Conservation (phyloP, 768 basidiomycete genomes). For the Rhodotorula sphaerocarpa region DNA sequence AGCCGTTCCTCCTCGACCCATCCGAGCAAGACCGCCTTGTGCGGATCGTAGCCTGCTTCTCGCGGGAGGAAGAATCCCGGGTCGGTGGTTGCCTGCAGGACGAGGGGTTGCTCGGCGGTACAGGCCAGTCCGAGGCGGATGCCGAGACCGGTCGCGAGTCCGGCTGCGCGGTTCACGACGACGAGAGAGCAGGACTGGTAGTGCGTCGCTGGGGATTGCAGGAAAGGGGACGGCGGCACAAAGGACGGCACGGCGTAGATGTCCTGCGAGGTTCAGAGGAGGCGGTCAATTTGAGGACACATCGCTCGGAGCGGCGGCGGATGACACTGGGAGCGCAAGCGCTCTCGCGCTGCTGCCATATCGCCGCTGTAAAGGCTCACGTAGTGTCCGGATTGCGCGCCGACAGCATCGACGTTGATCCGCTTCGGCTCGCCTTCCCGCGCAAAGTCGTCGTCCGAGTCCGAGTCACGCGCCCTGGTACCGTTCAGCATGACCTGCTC, state of each 20-base stretch:
- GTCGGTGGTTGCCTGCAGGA: constrained; percentile 7
- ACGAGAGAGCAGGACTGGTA: constrained; percentile 23
- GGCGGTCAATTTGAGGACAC: too few species aligned
- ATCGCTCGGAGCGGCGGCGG: too few species aligned
- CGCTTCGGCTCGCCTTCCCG: constrained; percentile 5
- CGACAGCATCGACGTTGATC: neutral
- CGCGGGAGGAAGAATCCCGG: constrained; percentile 28
- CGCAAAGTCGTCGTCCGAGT: constrained; percentile 8
- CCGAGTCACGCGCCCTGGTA: constrained; percentile 2
- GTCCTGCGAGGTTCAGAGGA: constrained; percentile 5
- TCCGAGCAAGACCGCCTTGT: constrained; percentile 24
- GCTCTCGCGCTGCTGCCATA: neutral
- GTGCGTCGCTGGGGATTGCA: constrained; percentile 7
- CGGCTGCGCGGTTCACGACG: constrained; percentile 32
- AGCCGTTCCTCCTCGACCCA: constrained; percentile 34
- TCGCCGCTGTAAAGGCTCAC: constrained; percentile 3
- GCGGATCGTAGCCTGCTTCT: constrained; percentile 21
- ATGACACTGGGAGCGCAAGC: neutral
- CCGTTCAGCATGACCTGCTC: constrained; percentile 24
- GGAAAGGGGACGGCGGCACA: constrained; percentile 12
- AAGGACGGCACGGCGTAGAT: constrained; percentile 30
- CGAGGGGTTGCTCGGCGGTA: neutral
- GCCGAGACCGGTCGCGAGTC: constrained; percentile 28
- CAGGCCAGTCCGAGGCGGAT: constrained; percentile 18
- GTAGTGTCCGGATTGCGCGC: constrained; percentile 1